These are phyloP conservation scores for Meripilus lineatus DNA, from an alignment of 1,284 basidiomycete genomes.

Conservation along the genomic window DNA sequence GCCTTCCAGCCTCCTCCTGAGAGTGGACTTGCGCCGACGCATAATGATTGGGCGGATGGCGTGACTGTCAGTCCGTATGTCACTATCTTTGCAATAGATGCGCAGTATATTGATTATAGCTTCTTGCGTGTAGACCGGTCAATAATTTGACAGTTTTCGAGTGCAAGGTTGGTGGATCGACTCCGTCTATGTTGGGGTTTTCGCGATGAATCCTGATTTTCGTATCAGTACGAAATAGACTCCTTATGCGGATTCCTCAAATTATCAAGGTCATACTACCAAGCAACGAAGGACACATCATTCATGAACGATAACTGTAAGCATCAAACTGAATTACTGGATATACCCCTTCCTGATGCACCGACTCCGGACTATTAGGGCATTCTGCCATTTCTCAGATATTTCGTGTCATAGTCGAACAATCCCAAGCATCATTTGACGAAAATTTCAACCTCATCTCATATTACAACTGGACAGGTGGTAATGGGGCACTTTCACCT, in stretches of 20 bases:
- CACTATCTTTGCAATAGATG: neutral
- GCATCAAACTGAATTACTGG: conserved; percentile 13
- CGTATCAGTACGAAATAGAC: conserved; percentile 66
- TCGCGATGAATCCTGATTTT: neutral
- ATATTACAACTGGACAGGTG: conserved; percentile 78
- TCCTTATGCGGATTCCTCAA: conserved; percentile 75
- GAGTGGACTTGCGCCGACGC: conserved; percentile 54
- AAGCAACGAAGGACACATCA: conserved; percentile 61
- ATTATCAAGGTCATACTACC: conserved; percentile 66
- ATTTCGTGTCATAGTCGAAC: conserved; percentile 70
- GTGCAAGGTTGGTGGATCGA: conserved; percentile 55
- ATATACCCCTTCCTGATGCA: conserved; percentile 5
- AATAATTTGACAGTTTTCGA: conserved; percentile 69
- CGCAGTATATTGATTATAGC: neutral
- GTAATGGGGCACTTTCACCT: conserved; percentile 56
- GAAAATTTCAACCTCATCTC: conserved; percentile 66
- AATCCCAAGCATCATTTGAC: conserved; percentile 70
- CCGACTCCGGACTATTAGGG: conserved; percentile 43
- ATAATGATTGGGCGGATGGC: conserved; percentile 61
- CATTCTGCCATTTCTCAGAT: conserved; percentile 64
- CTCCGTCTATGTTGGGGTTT: neutral
- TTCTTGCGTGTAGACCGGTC: conserved; percentile 43
- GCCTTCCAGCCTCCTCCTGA: conserved; percentile 75
- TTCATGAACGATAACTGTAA: conserved; percentile 69
- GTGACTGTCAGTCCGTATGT: conserved; percentile 69